Conservation (phyloP, 345 rosid species). For the Cardamine resedifolia region DNA sequence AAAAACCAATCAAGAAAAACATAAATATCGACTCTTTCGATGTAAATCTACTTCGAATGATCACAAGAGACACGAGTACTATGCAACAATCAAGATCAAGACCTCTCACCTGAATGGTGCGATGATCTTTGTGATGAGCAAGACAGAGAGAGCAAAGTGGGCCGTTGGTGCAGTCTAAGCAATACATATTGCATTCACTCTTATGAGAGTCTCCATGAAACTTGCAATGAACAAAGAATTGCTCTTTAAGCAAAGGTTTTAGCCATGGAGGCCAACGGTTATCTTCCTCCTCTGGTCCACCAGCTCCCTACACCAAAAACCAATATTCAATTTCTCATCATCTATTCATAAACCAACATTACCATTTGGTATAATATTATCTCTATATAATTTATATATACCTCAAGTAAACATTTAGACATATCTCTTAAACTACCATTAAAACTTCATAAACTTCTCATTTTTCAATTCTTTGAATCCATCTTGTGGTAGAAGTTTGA, state of each 20-base stretch:
- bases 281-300: slow-evolving; percentile 71
- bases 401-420: slow-evolving; percentile 19
- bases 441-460: background rate
- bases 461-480: background rate
- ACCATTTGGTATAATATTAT: background rate
- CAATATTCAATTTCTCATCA: background rate
- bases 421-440: slow-evolving; percentile 9
- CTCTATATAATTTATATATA: background rate
- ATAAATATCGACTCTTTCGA: background rate
- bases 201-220: slow-evolving; percentile 80
- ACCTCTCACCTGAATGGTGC: slow-evolving; percentile 67
- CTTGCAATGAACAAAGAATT: slow-evolving; percentile 92
- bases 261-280: slow-evolving; percentile 84
- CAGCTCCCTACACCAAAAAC: slow-evolving; percentile 50
- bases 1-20: slow-evolving; percentile 8
- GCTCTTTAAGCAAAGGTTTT: slow-evolving; percentile 63
- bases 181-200: slow-evolving; percentile 97
- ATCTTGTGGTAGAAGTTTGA: slow-evolving; percentile 17
- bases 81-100: background rate
- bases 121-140: slow-evolving; percentile 70
- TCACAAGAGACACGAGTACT: background rate
- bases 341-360: slow-evolving; percentile 5
- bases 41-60: background rate
- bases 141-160: slow-evolving; percentile 83
- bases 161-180: slow-evolving; percentile 87